Conservation (phyloP, 129 eudicot species). For the Artemisia tridentata region DNA sequence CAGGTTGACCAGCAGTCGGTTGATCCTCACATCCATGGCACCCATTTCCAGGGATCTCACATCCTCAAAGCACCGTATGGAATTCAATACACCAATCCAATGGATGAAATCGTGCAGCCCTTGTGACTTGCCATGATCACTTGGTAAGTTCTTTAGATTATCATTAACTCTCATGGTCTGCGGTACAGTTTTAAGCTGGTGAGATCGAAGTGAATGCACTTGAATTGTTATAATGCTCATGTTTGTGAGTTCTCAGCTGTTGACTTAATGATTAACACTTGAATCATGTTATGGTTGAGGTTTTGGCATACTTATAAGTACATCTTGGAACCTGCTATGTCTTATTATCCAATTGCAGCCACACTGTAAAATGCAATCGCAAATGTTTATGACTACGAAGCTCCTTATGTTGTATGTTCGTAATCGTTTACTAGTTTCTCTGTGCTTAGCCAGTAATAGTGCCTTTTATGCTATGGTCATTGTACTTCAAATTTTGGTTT, state of each 20-base stretch:
- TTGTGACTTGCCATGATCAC: constrained; percentile 19
- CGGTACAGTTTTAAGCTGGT: constrained; percentile 2
- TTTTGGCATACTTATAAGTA: constrained; percentile 25
- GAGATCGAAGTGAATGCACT: background rate
- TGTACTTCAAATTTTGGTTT: no score
- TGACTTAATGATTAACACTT: constrained; percentile 13
- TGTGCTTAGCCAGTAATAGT: no score
- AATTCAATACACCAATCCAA: constrained; percentile 19
- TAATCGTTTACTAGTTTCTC: background rate
- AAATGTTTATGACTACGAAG: background rate
- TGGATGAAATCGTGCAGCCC: constrained; percentile 39
- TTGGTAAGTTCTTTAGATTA: constrained; percentile 7
- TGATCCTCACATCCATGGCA: constrained; percentile 26
- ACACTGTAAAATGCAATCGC: background rate
- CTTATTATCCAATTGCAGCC: background rate
- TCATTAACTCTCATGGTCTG: constrained; percentile 7
- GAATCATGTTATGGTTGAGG: constrained; percentile 12
- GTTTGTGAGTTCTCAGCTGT: background rate
- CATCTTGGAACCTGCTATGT: background rate
- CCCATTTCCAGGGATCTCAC: constrained; percentile 41
- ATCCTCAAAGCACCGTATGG: constrained; percentile 28
- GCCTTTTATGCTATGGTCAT: no score
- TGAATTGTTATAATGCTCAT: background rate
- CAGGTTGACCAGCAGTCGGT: constrained; percentile 41
- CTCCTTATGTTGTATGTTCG: background rate